Evolutionary conservation across 306 rosid genomes (phyloP).

Genomic region (Quercus engelmannii): DNA sequence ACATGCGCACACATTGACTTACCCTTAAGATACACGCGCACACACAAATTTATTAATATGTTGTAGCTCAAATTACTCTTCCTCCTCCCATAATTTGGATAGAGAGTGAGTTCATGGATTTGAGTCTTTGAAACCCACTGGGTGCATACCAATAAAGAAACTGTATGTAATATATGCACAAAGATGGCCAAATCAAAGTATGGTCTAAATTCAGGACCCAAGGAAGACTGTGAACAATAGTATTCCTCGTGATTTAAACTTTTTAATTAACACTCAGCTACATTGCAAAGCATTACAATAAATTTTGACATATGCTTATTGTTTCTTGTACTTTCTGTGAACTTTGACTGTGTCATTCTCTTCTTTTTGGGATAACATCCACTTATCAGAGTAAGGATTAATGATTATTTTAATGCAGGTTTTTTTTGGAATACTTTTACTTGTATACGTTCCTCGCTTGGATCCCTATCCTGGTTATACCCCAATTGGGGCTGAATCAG

Average conservation of each 20-base stretch:
- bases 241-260: neutral
- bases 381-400: neutral
- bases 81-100: no score
- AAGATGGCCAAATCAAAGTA: neutral
- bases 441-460: slow-evolving; percentile 68
- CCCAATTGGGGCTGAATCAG: slow-evolving; percentile 49
- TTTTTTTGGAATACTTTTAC: slow-evolving; percentile 75
- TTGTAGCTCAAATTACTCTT: no score
- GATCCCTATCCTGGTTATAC: slow-evolving; percentile 85
- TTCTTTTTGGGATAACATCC: neutral
- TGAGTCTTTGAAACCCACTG: no score
- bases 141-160: no score
- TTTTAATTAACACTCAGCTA: neutral
- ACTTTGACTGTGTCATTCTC: neutral
- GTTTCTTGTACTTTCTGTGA: neutral
- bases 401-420: slow-evolving; percentile 37
- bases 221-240: neutral
- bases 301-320: neutral
- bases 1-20: neutral
- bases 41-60: neutral
- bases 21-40: neutral
- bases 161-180: neutral
- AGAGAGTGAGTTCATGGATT: no score
- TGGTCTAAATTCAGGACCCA: neutral
- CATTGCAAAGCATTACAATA: neutral